Base-by-base conservation (phyloP, 495 filamentous ascomycete genomes). In the Tetracladium setigerum region DNA sequence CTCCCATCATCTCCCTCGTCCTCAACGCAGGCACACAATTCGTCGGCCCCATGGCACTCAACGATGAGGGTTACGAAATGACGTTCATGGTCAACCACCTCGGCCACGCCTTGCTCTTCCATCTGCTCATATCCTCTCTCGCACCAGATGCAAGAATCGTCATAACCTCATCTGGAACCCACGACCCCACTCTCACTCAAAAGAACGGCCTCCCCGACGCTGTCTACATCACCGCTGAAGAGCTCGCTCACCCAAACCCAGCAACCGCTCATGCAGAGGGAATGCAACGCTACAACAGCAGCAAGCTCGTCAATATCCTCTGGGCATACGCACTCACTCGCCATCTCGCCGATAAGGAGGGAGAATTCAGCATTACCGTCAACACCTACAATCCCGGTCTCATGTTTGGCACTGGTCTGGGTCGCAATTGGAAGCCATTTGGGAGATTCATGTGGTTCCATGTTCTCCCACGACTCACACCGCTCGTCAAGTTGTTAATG, bases 51-150 rank as follows among this genome's bases (percentile, higher is more conserved):
- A 38, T 68, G 7, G 16, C 38, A 3, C 66, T 63, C 38, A 69
- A 65, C 0, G 49, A 47, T 1, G 65, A 72, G 16, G 66, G 67
- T 1, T 52, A 71, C 39, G 72, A 76, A 44, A 15, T 52, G 7
- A 62, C 60, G 14, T 65, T 62, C 39, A 55, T 50, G 5, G 57
- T 67, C 34, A 64, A 56, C 38, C 65, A 67, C 37, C 53, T 67
- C n/a, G 65, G 66, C 4, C 63, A 67, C 45, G 71, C 76, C 12
- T 59, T 76, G 0, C 69, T 78, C 15, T 76, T 75, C 56, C 72
- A 67, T 38, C 66, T 77, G 15, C 61, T 76, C 19, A 57, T 62
- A 5, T 63, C 72, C 6, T 50, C 60, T 32, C 67, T 78, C 44
- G 71, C 70, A 3, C 53, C 66, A 14, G 63, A 68, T 31, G 71